Evolutionary conservation across 164 flowering plant species (phyloP).

Genomic region (Berberis thunbergii): DNA sequence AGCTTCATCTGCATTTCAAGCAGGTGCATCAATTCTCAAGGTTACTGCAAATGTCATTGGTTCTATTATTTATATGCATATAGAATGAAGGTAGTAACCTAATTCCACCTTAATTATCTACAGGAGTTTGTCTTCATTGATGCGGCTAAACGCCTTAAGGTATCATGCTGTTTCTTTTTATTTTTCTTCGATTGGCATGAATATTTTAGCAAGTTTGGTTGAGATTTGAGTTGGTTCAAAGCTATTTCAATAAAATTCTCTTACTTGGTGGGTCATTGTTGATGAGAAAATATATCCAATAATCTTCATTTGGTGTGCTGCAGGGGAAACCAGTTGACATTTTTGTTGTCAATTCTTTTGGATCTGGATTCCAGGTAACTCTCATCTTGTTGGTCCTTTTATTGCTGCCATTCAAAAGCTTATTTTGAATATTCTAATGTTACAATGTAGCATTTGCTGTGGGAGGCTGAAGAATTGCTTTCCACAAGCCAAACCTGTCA

Average conservation of each 20-base stretch:
- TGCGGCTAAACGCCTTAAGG: conserved; percentile 26
- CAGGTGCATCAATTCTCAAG: conserved; percentile 81
- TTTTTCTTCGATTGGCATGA: background rate
- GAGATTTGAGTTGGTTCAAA: no score
- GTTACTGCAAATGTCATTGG: conserved; percentile 19
- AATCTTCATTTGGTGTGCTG: background rate
- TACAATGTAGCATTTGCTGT: no score
- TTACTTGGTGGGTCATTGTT: no score
- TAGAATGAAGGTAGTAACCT: conserved; percentile 2
- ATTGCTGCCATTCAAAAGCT: background rate
- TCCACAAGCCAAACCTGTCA: no score
- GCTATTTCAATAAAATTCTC: no score
- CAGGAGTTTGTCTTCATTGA: conserved; percentile 38
- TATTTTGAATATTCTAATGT: no score
- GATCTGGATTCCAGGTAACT: conserved; percentile 34
- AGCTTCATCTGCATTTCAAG: conserved; percentile 80
- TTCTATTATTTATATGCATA: background rate
- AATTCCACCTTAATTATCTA: background rate
- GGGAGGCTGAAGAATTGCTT: no score
- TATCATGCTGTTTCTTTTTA: conserved; percentile 4
- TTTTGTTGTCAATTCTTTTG: conserved; percentile 34
- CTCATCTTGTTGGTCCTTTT: background rate
- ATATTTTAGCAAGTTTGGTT: background rate
- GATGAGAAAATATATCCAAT: no score
- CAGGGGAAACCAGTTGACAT: conserved; percentile 30